A percentile compares a stretch with the other conserved stretches of the same genome.
These are phyloP conservation scores for Boletus semigastroideus DNA, from an alignment of 1,284 basidiomycete species.

Conservation along the genomic window DNA sequence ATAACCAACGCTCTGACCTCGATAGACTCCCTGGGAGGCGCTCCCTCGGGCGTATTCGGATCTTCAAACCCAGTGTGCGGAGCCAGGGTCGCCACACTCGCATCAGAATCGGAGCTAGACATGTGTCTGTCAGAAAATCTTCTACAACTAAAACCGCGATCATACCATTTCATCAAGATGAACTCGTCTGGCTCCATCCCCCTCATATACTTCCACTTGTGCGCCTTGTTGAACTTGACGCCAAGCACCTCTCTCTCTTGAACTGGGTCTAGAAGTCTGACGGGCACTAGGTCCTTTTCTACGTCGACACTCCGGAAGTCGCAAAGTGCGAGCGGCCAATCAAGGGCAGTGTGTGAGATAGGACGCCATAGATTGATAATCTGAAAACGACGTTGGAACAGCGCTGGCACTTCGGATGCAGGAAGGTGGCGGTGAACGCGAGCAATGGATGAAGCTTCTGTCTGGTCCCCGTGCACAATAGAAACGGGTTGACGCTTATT, in stretches of 20 bases:
- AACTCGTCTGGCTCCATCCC: constrained; percentile 45
- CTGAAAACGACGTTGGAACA: constrained; percentile 45
- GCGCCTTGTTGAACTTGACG: constrained; percentile 20
- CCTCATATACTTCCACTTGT: constrained; percentile 31
- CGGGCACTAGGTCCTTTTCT: constrained; percentile 37
- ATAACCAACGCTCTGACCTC: constrained; percentile 29
- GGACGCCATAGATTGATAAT: constrained; percentile 60
- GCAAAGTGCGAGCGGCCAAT: constrained; percentile 49
- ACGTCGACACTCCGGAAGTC: constrained; percentile 47
- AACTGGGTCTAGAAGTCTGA: constrained; percentile 28
- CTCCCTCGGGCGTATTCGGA: constrained; percentile 34
- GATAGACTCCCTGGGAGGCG: constrained; percentile 37
- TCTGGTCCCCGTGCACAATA: constrained; percentile 55
- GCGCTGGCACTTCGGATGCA: constrained; percentile 40
- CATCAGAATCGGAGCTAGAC: constrained; percentile 27
- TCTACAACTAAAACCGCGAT: too few relatives aligned
- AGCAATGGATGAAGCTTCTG: constrained; percentile 42
- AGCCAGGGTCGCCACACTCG: constrained; percentile 40
- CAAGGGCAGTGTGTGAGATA: constrained; percentile 44
- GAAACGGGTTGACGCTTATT: constrained; percentile 51
- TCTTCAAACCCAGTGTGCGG: constrained; percentile 47
- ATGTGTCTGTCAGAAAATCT: too few relatives aligned
- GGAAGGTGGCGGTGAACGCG: constrained; percentile 58
- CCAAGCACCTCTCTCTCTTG: constrained; percentile 19
- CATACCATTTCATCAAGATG: constrained; percentile 41